phyloP scores from a whole-genome alignment of 352 stramenopile species.

The Phytophthora sp. region DNA sequence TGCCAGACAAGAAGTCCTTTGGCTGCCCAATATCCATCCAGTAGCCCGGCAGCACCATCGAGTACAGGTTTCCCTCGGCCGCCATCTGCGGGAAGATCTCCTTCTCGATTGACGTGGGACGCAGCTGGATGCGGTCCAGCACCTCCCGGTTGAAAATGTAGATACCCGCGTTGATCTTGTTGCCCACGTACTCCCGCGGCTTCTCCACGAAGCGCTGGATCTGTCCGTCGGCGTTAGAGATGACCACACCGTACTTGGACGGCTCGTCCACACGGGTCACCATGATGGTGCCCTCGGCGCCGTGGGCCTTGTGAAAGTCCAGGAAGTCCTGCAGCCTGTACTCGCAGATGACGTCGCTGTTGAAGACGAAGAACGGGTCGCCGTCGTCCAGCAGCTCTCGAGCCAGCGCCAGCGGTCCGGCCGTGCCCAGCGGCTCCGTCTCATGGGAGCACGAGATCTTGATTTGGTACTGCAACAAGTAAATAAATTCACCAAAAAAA shows the following conservation, averaged over 20 bases:
- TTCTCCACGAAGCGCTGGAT: conserved; percentile 93
- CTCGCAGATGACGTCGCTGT: conserved; percentile 90
- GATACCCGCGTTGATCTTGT: conserved; percentile 92
- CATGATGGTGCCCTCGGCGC: conserved; percentile 83
- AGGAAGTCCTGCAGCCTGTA: conserved; percentile 83
- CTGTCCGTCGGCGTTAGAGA: conserved; percentile 77
- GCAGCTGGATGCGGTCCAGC: conserved; percentile 86
- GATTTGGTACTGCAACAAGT: conserved; percentile 74
- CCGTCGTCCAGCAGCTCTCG: conserved; percentile 83
- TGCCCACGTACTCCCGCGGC: conserved; percentile 87
- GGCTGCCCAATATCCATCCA: conserved; percentile 93
- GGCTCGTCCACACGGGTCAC: conserved; percentile 88
- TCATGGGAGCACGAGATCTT: conserved; percentile 92
- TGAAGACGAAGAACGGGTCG: conserved; percentile 92
- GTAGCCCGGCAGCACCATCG: conserved; percentile 87
- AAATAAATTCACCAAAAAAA: neutral
- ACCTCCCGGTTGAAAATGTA: conserved; percentile 92
- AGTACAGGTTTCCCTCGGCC: conserved; percentile 84
- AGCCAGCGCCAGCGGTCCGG: conserved; percentile 81
- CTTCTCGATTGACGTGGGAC: conserved; percentile 92
- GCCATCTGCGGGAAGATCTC: conserved; percentile 92
- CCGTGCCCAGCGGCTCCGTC: conserved; percentile 84
- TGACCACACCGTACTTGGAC: conserved; percentile 90
- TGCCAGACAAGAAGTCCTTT: conserved; percentile 89
- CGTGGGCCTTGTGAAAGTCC: conserved; percentile 80